These are phyloP conservation scores for Phytophthora crassamura DNA, from an alignment of 352 stramenopile genomes.

Conservation along the genomic window DNA sequence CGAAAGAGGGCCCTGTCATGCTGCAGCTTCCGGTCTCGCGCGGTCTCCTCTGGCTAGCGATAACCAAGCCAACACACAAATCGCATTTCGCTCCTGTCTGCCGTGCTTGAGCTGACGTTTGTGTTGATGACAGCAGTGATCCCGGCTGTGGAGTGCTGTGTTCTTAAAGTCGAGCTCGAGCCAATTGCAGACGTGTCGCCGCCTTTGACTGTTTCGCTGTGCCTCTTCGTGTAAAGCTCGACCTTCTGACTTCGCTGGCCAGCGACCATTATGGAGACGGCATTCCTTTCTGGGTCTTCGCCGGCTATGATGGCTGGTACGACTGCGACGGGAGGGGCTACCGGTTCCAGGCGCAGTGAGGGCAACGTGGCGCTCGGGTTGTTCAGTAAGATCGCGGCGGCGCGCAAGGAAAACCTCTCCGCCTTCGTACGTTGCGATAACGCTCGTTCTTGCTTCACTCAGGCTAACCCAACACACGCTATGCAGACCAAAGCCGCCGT, in stretches of 20 bases:
- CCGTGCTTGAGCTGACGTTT: conserved; percentile 11
- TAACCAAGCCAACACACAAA: conserved; percentile 45
- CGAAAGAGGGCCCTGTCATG: conserved; percentile 27
- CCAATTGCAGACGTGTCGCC: not conserved
- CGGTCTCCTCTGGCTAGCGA: conserved; percentile 27
- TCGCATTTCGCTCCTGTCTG: conserved; percentile 10
- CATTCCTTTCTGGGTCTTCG: conserved; percentile 25
- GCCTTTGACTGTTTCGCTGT: conserved; percentile 29
- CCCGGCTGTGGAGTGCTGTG: not conserved
- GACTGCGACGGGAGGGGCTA: conserved; percentile 5
- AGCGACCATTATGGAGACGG: conserved; percentile 20
- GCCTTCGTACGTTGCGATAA: conserved; percentile 40
- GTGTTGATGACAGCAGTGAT: conserved; percentile 8
- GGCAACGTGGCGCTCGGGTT: conserved; percentile 66
- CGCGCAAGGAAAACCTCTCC: conserved; percentile 72
- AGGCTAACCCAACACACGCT: no score
- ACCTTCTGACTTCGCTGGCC: not conserved
- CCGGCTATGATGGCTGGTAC: conserved; percentile 15
- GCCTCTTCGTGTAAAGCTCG: conserved; percentile 17
- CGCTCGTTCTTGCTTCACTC: not conserved
- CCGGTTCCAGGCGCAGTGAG: conserved; percentile 25
- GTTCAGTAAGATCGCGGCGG: conserved; percentile 80
- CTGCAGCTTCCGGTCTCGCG: conserved; percentile 10
- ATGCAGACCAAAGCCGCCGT: conserved; percentile 24
- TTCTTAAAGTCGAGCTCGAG: conserved; percentile 2